These are phyloP conservation scores for Durusdinium trenchii DNA, from an alignment of 73 alveolate species.

Conservation along the genomic window DNA sequence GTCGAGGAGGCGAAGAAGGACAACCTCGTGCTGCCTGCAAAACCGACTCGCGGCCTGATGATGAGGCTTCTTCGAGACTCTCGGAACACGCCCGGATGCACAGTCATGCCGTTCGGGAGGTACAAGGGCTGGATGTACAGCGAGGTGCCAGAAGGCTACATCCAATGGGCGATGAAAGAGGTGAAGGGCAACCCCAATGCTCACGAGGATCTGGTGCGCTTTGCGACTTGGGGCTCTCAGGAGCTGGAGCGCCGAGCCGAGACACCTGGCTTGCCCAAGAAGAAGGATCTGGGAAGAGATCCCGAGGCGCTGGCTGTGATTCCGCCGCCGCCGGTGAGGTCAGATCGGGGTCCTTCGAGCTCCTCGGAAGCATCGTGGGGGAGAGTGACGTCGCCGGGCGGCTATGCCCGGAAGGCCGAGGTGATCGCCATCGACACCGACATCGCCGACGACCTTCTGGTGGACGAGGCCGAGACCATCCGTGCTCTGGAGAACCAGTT, in stretches of 20 bases:
- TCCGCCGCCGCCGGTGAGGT: background rate
- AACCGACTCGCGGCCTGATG: background rate
- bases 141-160: background rate
- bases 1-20: background rate
- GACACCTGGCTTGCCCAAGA: too few relatives aligned
- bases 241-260: too few relatives aligned
- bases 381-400: too few relatives aligned
- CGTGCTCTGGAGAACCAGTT: too few relatives aligned
- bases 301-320: background rate
- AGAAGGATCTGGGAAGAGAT: too few relatives aligned
- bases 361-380: too few relatives aligned
- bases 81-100: background rate
- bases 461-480: too few relatives aligned
- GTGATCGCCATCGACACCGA: too few relatives aligned
- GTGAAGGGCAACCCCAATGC: background rate
- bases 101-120: background rate
- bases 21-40: background rate
- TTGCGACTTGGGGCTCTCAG: background rate
- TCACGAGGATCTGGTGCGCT: background rate
- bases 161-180: slow-evolving; percentile 5
- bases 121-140: slow-evolving; percentile 9
- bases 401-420: too few relatives aligned
- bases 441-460: too few relatives aligned
- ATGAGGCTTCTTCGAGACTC: background rate
- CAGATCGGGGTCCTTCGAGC: too few relatives aligned